phyloP scores from a whole-genome alignment of 2,329 filamentous ascomycete species.

The Phoma sp. region DNA sequence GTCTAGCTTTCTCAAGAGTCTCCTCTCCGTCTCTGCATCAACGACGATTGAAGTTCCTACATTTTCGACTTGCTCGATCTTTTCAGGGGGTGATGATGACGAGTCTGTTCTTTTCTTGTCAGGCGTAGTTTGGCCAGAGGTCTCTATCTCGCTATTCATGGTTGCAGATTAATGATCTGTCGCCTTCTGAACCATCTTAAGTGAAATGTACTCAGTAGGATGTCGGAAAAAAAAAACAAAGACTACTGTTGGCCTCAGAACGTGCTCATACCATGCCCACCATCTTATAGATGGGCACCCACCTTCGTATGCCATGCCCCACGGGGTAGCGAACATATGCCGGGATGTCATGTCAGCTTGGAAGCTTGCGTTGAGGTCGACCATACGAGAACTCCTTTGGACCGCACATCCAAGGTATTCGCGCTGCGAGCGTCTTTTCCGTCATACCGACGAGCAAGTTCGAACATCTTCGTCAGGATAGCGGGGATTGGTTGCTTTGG shows the following conservation, averaged over 20 bases:
- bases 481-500: background rate
- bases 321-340: slow-evolving; percentile 7
- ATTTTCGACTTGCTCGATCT: slow-evolving; percentile 22
- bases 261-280: background rate
- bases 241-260: background rate
- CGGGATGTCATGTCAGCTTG: slow-evolving; percentile 19
- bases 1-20: slow-evolving; percentile 58
- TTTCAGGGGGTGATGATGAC: slow-evolving; percentile 20
- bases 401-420: background rate
- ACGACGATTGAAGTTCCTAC: slow-evolving; percentile 27
- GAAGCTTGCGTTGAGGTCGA: slow-evolving; percentile 16
- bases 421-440: background rate
- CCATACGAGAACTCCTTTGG: slow-evolving; percentile 3
- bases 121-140: background rate
- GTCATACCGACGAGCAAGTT: background rate
- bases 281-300: slow-evolving; percentile 4
- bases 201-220: background rate
- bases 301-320: background rate
- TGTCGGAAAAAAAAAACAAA: background rate
- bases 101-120: slow-evolving; percentile 18
- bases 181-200: background rate
- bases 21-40: slow-evolving; percentile 55
- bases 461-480: background rate
- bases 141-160: slow-evolving; percentile 5
- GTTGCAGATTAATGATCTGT: background rate